Conservation (phyloP, 2,329 filamentous ascomycete species). For the Pseudofabraea citricarpa region DNA sequence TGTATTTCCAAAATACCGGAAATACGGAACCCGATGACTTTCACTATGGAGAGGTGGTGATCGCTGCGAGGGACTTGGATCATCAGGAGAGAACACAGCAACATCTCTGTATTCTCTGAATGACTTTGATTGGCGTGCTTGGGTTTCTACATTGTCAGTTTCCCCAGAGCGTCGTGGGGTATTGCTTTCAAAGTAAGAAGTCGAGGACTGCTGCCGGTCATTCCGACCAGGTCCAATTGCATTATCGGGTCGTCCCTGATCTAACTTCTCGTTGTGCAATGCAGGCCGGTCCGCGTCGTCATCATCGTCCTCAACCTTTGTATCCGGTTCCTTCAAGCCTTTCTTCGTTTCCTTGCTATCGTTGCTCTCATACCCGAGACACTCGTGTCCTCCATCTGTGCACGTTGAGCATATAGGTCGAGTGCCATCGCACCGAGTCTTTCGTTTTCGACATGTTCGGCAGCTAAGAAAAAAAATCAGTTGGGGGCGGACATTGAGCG, state of each 20-base stretch:
- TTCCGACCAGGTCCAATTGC: too few species aligned
- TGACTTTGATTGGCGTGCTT: too few species aligned
- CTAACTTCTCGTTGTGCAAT: neutral
- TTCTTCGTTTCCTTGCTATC: conserved; percentile 13
- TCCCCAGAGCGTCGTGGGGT: neutral
- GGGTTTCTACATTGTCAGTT: conserved; percentile 3
- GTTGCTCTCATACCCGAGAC: conserved; percentile 57
- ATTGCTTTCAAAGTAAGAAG: conserved; percentile 6
- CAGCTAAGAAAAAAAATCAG: conserved; percentile 40
- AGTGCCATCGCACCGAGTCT: conserved; percentile 71
- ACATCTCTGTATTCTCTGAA: conserved; percentile 16
- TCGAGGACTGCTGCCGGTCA: too few species aligned
- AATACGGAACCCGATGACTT: conserved; percentile 74
- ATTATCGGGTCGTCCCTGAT: neutral
- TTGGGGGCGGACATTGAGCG: conserved; percentile 3
- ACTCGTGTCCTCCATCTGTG: conserved; percentile 64
- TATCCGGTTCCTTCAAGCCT: conserved; percentile 20
- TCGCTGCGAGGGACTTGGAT: conserved; percentile 26
- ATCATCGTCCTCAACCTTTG: conserved; percentile 32
- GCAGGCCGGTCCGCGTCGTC: conserved; percentile 25
- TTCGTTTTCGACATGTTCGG: conserved; percentile 69
- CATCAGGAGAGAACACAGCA: conserved; percentile 18
- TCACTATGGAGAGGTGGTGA: conserved; percentile 41
- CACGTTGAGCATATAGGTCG: conserved; percentile 69
- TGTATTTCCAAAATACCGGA: conserved; percentile 85